Conservation (phyloP, 2,329 filamentous ascomycete genomes). For the Nemania sp. region DNA sequence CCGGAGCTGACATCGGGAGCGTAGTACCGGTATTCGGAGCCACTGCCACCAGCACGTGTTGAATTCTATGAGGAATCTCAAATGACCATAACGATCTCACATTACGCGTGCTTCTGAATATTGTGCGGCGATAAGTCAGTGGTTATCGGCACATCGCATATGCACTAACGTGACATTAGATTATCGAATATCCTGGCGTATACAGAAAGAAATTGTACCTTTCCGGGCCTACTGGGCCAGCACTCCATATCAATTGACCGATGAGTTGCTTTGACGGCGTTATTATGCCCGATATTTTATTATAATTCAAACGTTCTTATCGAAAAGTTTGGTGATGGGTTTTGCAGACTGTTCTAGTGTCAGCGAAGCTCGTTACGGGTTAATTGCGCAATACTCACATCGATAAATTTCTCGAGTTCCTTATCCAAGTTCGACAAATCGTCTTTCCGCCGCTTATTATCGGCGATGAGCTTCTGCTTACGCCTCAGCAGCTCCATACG, state of each 20-base stretch:
- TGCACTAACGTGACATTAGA: constrained; percentile 13
- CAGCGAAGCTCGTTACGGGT: constrained; percentile 28
- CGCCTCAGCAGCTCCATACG: constrained; percentile 73
- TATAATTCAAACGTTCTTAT: constrained; percentile 55
- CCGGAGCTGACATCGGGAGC: too few species aligned
- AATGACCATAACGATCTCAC: too few species aligned
- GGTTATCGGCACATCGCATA: too few species aligned
- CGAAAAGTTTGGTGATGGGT: constrained; percentile 83
- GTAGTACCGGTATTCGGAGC: too few species aligned
- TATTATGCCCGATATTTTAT: background rate
- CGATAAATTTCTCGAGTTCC: constrained; percentile 91
- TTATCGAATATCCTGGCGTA: background rate
- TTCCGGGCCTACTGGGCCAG: background rate
- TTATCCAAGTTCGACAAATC: constrained; percentile 89
- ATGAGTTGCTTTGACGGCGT: background rate
- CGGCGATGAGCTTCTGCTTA: constrained; percentile 64
- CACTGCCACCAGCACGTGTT: too few species aligned
- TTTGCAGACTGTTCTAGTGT: constrained; percentile 68
- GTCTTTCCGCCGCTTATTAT: constrained; percentile 91
- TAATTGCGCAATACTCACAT: constrained; percentile 57
- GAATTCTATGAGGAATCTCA: too few species aligned
- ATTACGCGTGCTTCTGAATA: too few species aligned
- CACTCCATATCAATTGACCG: background rate
- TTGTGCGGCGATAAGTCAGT: too few species aligned
- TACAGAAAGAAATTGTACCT: constrained; percentile 10